A percentile compares a stretch with the other conserved stretches of the same genome.
phyloP scores from a whole-genome alignment of 2,329 filamentous ascomycete species.

The Colletotrichum tamarilloi region DNA sequence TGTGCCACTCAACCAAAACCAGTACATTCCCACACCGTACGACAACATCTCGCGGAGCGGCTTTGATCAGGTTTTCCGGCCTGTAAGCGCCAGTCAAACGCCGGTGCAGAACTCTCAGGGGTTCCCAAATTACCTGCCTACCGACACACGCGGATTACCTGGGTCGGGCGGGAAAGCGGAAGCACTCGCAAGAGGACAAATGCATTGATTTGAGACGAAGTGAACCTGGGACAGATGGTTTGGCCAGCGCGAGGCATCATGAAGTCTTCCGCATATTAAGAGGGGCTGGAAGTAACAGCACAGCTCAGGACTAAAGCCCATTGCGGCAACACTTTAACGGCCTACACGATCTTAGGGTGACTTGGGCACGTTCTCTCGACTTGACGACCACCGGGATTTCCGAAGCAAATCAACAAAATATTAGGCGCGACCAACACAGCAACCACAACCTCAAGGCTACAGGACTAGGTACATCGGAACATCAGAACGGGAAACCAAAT shows the following conservation, averaged over 20 bases:
- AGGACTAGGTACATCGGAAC: not conserved
- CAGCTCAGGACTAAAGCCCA: not conserved
- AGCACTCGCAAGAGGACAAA: constrained; percentile 22
- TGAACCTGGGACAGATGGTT: not conserved
- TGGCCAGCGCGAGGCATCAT: not conserved
- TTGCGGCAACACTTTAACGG: not conserved
- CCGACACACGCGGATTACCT: constrained; percentile 46
- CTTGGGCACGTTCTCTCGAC: not conserved
- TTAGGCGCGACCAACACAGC: not conserved
- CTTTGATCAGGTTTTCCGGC: constrained; percentile 49
- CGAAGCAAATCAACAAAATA: not conserved
- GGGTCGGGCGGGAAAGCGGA: constrained; percentile 31
- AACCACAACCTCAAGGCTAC: not conserved
- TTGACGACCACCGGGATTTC: not conserved
- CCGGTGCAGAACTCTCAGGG: constrained; percentile 44
- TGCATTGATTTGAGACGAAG: constrained; percentile 22
- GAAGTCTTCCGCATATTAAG: not conserved
- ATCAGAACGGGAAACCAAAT: not conserved
- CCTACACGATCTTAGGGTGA: not conserved
- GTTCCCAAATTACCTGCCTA: constrained; percentile 48
- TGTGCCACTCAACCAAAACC: constrained; percentile 47
- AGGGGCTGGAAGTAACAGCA: not conserved
- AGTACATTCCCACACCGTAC: constrained; percentile 49
- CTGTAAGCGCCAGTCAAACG: constrained; percentile 43
- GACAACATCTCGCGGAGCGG: constrained; percentile 46